Percentiles rank a stretch among this genome's conserved stretches.
Conservation (phyloP, 2,329 filamentous ascomycete species). For the Chrysosporium keratinophilum region DNA sequence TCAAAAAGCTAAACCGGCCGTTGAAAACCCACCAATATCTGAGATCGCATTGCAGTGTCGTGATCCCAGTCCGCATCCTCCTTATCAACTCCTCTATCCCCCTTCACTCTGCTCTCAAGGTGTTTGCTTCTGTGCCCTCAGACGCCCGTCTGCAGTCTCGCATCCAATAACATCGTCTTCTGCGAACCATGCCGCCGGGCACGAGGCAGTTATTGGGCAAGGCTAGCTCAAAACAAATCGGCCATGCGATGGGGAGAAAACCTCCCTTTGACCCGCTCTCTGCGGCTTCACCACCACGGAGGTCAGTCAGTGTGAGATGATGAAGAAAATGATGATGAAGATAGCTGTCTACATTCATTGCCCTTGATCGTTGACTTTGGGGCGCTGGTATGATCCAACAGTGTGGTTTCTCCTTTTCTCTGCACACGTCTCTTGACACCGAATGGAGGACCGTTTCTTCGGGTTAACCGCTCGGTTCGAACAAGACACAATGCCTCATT, state of each 20-base stretch:
- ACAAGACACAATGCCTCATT: neutral
- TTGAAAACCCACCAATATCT: no score
- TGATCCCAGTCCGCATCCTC: no score
- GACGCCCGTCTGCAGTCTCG: neutral
- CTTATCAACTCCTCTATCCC: no score
- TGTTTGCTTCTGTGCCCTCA: neutral
- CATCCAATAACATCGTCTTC: neutral
- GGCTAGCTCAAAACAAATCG: constrained; percentile 5
- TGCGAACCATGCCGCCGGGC: constrained; percentile 2
- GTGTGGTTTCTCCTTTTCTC: neutral
- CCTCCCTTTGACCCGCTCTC: constrained; percentile 13
- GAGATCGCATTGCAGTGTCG: no score
- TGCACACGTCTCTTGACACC: neutral
- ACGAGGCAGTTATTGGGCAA: constrained; percentile 5
- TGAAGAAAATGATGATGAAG: neutral
- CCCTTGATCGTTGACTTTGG: neutral
- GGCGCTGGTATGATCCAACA: constrained; percentile 7
- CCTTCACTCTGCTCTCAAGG: no score
- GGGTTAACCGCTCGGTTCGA: neutral
- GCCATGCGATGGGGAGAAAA: constrained; percentile 1
- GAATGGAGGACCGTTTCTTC: neutral
- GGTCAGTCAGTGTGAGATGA: constrained; percentile 11
- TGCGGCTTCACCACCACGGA: constrained; percentile 5
- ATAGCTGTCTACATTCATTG: neutral
- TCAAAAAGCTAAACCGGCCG: no score